Evolutionary conservation across 305 asterid species (phyloP).

Genomic region (Solanum aculeatissimum): DNA sequence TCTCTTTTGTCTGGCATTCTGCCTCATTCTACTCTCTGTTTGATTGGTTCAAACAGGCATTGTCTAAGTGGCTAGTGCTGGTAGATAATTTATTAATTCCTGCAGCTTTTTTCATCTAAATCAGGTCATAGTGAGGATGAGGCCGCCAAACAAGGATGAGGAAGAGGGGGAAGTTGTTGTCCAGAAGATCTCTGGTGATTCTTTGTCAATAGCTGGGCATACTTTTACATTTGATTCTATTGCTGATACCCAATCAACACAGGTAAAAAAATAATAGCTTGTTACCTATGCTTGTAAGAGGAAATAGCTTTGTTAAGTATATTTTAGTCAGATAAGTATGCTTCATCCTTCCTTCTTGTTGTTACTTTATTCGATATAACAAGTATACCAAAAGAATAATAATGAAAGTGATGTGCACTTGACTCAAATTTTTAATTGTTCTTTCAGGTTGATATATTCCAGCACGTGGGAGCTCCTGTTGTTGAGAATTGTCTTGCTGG

Average conservation of each 20-base stretch:
- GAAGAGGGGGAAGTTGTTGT: slow-evolving; percentile 62
- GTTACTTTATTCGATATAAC: neutral
- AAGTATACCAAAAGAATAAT: neutral
- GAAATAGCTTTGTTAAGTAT: neutral
- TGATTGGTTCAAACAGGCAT: neutral
- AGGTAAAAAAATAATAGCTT: slow-evolving; percentile 31
- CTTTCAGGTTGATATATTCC: slow-evolving; percentile 74
- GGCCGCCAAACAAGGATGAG: slow-evolving; percentile 71
- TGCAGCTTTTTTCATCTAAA: neutral
- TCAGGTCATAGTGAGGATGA: slow-evolving; percentile 85
- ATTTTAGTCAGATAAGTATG: neutral
- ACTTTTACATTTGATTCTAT: slow-evolving; percentile 82
- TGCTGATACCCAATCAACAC: slow-evolving; percentile 74
- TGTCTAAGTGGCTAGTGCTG: neutral
- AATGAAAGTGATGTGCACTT: neutral
- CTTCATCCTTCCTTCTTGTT: neutral
- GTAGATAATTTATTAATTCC: neutral
- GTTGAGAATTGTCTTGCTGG: slow-evolving; percentile 96
- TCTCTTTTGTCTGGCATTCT: neutral
- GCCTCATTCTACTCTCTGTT: neutral
- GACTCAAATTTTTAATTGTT: neutral
- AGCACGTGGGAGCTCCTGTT: slow-evolving; percentile 88
- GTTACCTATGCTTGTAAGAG: neutral
- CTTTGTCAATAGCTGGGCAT: slow-evolving; percentile 72
- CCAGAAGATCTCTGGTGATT: slow-evolving; percentile 55